Evolutionary conservation across 768 basidiomycete species (phyloP), one percentile per base, ranked within the genome.

Genomic region (Mycena amicta): DNA sequence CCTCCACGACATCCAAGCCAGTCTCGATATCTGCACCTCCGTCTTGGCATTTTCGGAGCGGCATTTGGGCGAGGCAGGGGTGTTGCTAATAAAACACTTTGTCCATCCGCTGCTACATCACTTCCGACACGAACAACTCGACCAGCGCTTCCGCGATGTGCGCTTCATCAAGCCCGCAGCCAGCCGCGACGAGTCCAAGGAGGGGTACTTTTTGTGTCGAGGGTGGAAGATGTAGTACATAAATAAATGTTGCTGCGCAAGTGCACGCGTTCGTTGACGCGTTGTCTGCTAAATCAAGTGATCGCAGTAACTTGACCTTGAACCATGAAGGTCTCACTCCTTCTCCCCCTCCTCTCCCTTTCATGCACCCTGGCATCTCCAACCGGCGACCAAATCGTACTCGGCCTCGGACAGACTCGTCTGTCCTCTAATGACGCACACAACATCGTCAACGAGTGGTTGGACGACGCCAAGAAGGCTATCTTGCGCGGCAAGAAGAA

Each of bases 141-240:
- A 79, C 22, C 83, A 84, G 0, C 75, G 80, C 60, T 98, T 98
- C 68, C 70, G 78, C 26, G 71, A 78, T 18, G 91, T 97, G 1
- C 72, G 78, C 18, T 85, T 81, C 66, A 73, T 87, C 66, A 98
- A 98, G 70, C 95, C 95, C 0, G 75, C 83, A n/a, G 83, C 92
- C 0, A 94, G 92, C 53, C 80, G 95, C 6, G 66, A 81, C 0
- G 88, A 88, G 57, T 93, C 91, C 1, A 81, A 84, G 27, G 95
- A 98, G 68, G 88, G 84, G 0, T 98, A 94, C 71, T 95, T 88
- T 77, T 76, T 97, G 8, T 97, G 95, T 68, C 77, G 84, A 47
- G 92, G 92, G 1, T 93, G 82, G 81, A 81, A 77, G 52, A 72
- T 8, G 33, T 37, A 37, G 18, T 8, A 37, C 18, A 18, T 18